Base-by-base conservation (phyloP, 2,329 filamentous ascomycete genomes). In the Clonostachys rhizophaga region DNA sequence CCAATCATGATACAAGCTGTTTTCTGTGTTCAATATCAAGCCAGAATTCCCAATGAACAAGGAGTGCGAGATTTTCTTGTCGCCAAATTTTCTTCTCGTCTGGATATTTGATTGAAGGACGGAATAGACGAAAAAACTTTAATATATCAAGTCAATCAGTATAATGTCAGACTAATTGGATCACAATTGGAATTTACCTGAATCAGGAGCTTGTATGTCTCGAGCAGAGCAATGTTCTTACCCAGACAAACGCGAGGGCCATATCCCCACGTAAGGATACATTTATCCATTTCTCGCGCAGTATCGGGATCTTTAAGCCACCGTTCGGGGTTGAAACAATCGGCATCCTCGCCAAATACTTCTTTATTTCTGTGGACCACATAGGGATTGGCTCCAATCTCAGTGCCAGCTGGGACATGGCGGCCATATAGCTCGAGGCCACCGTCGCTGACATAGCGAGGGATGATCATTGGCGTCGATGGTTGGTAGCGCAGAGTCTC, bases 401-500 rank as follows among this genome's bases (percentile, higher is more conserved):
- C 24, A 10, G 24, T 30, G 24, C 24, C 24, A 2, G 24, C 24
- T 30, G 24, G 24, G 9, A 30, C 24, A 30, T 30, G 24, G 24
- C 24, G 24, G 3, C 24, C 24, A 30, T 30, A 30, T 3, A 90
- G 84, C 40, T 83, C 78, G 20, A 76, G 72, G 10, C 86, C 86
- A 17, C 77, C 71, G 0, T 72, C 65, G 0, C 88, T 88, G 0
- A 89, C 85, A 42, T 91, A 71, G 50, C 89, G 79, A 64, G 92
- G 88, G 40, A 92, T 71, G 0, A 84, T 82, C 6, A 91, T 69
- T 0, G 87, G 88, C 0, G 84, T 76, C 0, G 88, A 86, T 0
- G 78, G 76, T 48, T 71, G 76, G 14, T 81, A 53, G 3, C 78
- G 68, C 2, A 83, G 63, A 0, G 70, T 63, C 56, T 84, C 80